Base-by-base conservation (phyloP, 495 filamentous ascomycete species). In the Aspergillus kassunensis region DNA sequence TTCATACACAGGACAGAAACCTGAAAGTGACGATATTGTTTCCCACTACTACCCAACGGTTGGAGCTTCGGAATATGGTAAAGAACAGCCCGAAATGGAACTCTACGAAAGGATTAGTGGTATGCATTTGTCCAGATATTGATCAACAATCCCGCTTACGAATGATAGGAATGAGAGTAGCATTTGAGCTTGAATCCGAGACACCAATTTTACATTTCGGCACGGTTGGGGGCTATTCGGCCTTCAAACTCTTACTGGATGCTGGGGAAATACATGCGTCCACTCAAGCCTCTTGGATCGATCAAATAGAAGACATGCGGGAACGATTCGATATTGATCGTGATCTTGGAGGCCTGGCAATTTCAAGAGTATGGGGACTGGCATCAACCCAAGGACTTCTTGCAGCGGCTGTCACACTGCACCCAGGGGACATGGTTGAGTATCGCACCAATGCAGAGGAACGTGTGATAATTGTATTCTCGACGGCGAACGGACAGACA, bases 351-450 rank as follows among this genome's bases (percentile, higher is more conserved):
- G 74, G 70, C 12, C 53, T 77, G 39, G 64, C 65, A 6, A 43
- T 69, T 11, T 62, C 67, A 13, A 70, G 74, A 49, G 61, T 71
- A n/a, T 80, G 79, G 78, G 80, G 80, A 12, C 51, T 81, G 0
- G 65, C 74, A n/a, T 68, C 72, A 11, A 58, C 68, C 16, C 59
- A 63, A 12, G 68, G 70, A 30, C 57, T 71, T 2, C 54, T 70
- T 30, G 76, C 72, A 1, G 64, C 64, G 2, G 72, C 72, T 15
- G 60, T 76, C 44, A 76, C 72, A 1, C 44, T 70, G 44, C 77
- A 82, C 53, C 77, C 79, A 0, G 74, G 72, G 6, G 73, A 81
- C 55, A 74, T 76, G 66, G 52, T 81, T 25, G 74, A 81, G 44
- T 82, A 82, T 55, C 64, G 63, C 1, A 68, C 69, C 0, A 44